A percentile compares a stretch with the other conserved stretches of the same genome.
These are phyloP conservation scores for Geotrichum restrictum DNA, from an alignment of 1,139 yeast species.

Conservation along the genomic window DNA sequence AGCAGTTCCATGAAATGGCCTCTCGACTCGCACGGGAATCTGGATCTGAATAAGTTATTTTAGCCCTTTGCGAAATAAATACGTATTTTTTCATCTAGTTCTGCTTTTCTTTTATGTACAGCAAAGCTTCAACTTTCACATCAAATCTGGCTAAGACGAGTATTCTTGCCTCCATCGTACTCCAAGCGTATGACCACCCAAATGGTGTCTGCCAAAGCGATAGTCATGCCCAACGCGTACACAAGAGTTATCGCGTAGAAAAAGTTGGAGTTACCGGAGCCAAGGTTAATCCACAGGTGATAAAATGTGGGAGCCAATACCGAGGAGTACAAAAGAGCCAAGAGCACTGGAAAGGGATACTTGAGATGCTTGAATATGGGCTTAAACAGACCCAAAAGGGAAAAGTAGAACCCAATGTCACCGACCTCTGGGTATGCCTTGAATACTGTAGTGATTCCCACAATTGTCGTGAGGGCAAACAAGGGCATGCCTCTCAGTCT, in stretches of 20 bases:
- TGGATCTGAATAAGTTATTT: neutral
- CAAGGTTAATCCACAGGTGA: slow-evolving; percentile 90
- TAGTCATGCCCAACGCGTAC: slow-evolving; percentile 67
- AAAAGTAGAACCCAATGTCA: slow-evolving; percentile 67
- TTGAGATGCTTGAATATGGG: slow-evolving; percentile 42
- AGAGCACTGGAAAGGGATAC: slow-evolving; percentile 44
- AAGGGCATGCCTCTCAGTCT: slow-evolving; percentile 56
- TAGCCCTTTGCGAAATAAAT: neutral
- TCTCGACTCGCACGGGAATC: neutral
- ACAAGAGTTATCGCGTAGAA: slow-evolving; percentile 89
- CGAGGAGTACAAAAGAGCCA: slow-evolving; percentile 48
- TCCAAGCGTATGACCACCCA: slow-evolving; percentile 79
- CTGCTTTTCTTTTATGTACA: too few relatives aligned
- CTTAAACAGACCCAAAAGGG: slow-evolving; percentile 56
- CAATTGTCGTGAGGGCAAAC: slow-evolving; percentile 59
- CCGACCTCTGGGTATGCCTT: slow-evolving; percentile 88
- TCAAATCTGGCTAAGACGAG: slow-evolving; percentile 18
- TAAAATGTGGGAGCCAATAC: slow-evolving; percentile 83
- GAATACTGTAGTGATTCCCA: slow-evolving; percentile 67
- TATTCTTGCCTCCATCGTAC: slow-evolving; percentile 49
- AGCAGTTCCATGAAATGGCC: slow-evolving; percentile 4
- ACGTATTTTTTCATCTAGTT: too few relatives aligned
- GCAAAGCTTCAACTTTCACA: too few relatives aligned
- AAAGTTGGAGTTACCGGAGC: slow-evolving; percentile 93
- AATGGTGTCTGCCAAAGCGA: slow-evolving; percentile 67